Base-by-base conservation (phyloP, 2,329 filamentous ascomycete genomes). In the Clarireedia monteithiana region DNA sequence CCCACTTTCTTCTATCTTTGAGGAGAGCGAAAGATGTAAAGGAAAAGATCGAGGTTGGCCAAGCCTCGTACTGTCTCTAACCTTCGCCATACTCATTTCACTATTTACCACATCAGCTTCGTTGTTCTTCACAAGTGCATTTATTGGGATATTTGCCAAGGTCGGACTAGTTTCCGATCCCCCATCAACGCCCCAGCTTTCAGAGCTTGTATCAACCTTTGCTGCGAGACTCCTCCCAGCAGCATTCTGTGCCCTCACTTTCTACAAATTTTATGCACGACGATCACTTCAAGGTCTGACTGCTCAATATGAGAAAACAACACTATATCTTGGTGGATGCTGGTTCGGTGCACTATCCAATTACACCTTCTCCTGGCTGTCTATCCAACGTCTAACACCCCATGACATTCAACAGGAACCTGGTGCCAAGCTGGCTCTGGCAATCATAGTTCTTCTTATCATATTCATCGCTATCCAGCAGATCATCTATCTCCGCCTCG, bases 271-370 rank as follows among this genome's bases (percentile, higher is more conserved):
- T 77, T 82, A 84, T 53, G 80, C 92, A 9, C 77, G 82, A 4
- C 85, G 88, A 48, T 84, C 88, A 1, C 78, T 96, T 24, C 72
- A 71, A 1, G 85, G 84, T 1, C 77, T 96, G 2, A 86, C 82
- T 0, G 90, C 91, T 0, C 92, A 96, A 67, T 65, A 96, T 45
- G 92, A 96, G 67, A 96, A 95, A 76, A 89, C 90, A 0, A 72
- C 97, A 2, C 77, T 97, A 27, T 97, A 91, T 86, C 77, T 99
- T 0, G 91, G 91, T 1, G 86, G 84, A 7, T 91, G 88, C 67
- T 99, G 95, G 87, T 83, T 96, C 40, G 94, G 91, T 15, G 86
- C 89, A 1, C 74, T 99, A 62, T 92, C 92, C 67, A 97, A 97
- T 72, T 95, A 96, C 72, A 97, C 94, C 0, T 89, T 99, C 66